Evolutionary conservation across 805 yeast genomes (phyloP), one percentile per base, ranked within the genome.

Genomic region (Cyberlindnera nakhonratchasimensis): DNA sequence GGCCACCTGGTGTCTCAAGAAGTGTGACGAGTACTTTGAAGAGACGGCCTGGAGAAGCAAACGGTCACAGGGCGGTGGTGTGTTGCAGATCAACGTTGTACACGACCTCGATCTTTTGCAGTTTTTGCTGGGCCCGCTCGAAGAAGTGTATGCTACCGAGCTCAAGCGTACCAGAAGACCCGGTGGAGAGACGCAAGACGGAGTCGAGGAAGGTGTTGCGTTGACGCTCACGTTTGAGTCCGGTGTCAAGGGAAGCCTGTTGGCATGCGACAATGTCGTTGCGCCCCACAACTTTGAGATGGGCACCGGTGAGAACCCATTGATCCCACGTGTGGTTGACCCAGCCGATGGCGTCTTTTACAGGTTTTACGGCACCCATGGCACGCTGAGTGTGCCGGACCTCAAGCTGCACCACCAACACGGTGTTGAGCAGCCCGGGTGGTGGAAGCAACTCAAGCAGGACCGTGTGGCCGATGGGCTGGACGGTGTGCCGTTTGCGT

Each of bases 301-400:
- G 52, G 54, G 54, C 7, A 50, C 54, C 2, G 54, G 54, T 30
- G 54, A 50, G 32, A 50, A 50, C 24, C 54, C 54, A 23, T 23
- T 50, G 32, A 50, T 50, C 21, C 47, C 43, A n/a, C 28, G 45
- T 19, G 48, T 39, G 16, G 1, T 13, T 2, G 23, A 36, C 1
- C 36, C 43, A 4, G 26, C 38, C 4, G 54, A 50, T 39, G 52
- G 54, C 29, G 39, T 45, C 11, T 50, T 50, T 23, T 50, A 50
- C 37, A 35, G 52, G 23, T 43, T 50, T 30, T 50, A 45, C 22
- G 54, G 54, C 6, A 45, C 54, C 8, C 38, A 34, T 24, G 54
- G 45, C 2, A 45, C 52, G 0, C 22, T 50, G 6, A 40, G 42
- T 26, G 48, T 50, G 5, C 54, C 54, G 14, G 50, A 50, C 18